Conservation (phyloP, 202 grass and related monocot species). For the Schoenoplectus triqueter region DNA sequence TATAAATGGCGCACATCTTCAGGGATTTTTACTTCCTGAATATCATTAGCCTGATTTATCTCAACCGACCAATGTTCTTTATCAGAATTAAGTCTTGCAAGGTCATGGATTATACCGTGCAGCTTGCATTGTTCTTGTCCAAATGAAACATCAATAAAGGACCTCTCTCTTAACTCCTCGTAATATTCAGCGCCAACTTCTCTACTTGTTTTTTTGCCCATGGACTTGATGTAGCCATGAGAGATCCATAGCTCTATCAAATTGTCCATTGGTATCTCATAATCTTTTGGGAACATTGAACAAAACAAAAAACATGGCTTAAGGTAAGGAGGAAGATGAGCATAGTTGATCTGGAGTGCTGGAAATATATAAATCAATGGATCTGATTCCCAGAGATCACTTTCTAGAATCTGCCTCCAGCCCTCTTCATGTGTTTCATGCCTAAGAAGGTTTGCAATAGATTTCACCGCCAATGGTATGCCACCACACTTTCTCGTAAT, state of each 20-base stretch:
- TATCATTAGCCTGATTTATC: not conserved
- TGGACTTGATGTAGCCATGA: conserved; percentile 40
- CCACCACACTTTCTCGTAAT: conserved; percentile 45
- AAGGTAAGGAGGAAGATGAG: conserved; percentile 36
- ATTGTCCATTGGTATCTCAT: conserved; percentile 37
- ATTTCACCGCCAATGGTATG: conserved; percentile 43
- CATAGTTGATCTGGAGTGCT: conserved; percentile 51
- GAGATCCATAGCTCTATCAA: conserved; percentile 50
- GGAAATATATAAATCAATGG: conserved; percentile 33
- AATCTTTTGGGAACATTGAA: conserved; percentile 44
- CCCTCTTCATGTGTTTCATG: conserved; percentile 34
- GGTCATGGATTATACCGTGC: conserved; percentile 43
- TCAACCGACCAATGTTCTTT: conserved; percentile 31
- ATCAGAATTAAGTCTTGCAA: conserved; percentile 27
- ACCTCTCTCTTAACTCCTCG: conserved; percentile 48
- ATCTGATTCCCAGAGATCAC: conserved; percentile 45
- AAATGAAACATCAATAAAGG: conserved; percentile 38
- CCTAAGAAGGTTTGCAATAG: conserved; percentile 44
- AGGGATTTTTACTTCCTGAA: not conserved
- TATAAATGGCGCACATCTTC: conserved; percentile 21
- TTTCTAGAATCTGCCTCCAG: conserved; percentile 50
- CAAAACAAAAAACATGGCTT: conserved; percentile 42
- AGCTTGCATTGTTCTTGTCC: conserved; percentile 21
- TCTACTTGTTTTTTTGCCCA: not conserved
- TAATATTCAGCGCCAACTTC: conserved; percentile 42